Evolutionary conservation across 2,329 filamentous ascomycete genomes (phyloP), one percentile per base, ranked within the genome.

Genomic region (Rutstroemia sp.): DNA sequence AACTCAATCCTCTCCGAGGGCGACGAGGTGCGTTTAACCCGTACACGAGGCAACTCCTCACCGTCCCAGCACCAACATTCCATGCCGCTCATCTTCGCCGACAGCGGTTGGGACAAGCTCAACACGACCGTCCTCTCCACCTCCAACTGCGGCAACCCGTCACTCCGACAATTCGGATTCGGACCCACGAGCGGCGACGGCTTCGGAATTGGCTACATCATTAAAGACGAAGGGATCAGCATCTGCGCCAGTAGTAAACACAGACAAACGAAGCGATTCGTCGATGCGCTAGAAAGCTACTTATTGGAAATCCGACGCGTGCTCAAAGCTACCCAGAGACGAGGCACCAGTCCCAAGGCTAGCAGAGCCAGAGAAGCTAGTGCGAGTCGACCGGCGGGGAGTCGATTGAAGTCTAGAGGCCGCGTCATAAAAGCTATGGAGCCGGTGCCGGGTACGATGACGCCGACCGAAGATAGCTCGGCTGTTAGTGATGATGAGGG

Each of bases 71-170:
- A 75, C 38, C 56, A 76, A 65, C 68, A 78, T 67, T 67, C 76
- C 57, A 79, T 92, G 65, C 94, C 94, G 0, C 76, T 85, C 5
- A 79, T 99, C 56, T 99, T 97, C 71, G 84, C 86, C 48, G 94
- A 99, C 67, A 65, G 80, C 1, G 94, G 92, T 48, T 99, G 92
- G 91, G 92, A 97, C 72, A 92, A 88, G 69, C 82, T 96, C 62
- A 97, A 97, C 76, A 95, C 82, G 61, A 97, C 92, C 8, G 89
- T 97, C 61, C 77, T 99, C 41, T 95, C 89, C 6, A 97, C 94
- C 0, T 96, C 92, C n/a, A 99, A 99, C 76, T 99, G 94, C 72
- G 94, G 94, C 58, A 99, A 97, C 72, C 94, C 94, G 0, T 90
- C 87, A 0, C 83, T 99, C 17, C 85, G 94, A 2, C 92, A 97